These are phyloP conservation scores for Glycine tomentella DNA, from an alignment of 306 rosid species.

Conservation along the genomic window DNA sequence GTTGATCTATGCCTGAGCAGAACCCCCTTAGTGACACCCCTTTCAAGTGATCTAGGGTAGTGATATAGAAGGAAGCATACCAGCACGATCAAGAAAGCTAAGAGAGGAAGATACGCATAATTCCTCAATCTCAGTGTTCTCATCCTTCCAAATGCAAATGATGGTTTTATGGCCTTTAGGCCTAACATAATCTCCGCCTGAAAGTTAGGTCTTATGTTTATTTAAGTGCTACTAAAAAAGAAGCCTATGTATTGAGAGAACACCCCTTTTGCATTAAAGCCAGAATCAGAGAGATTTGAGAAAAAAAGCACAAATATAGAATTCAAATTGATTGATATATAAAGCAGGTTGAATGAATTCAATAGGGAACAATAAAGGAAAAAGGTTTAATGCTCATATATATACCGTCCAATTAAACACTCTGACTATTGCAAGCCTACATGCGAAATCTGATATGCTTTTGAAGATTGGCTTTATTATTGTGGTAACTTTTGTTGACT, in stretches of 20 bases:
- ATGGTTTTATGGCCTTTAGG: not conserved
- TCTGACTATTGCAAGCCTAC: not conserved
- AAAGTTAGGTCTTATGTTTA: constrained; percentile 9
- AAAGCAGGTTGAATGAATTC: constrained; percentile 10
- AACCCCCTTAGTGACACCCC: constrained; percentile 1
- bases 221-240: not conserved
- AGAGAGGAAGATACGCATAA: constrained; percentile 11
- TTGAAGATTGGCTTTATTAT: not conserved
- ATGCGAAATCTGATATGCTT: constrained; percentile 19
- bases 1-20: constrained; percentile 11
- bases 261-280: too few relatives aligned
- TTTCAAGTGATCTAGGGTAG: not conserved
- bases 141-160: constrained; percentile 18
- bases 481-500: too few relatives aligned
- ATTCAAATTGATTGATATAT: constrained; percentile 3
- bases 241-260: not conserved
- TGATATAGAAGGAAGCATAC: constrained; percentile 36
- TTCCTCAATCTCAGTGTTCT: constrained; percentile 37
- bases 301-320: constrained; percentile 14
- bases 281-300: not conserved
- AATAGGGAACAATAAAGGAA: not conserved
- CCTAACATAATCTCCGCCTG: not conserved
- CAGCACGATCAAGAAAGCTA: constrained; percentile 43
- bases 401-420: not conserved
- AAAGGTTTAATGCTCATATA: not conserved